Evolutionary conservation across 176 grass and related monocot genomes (phyloP).

Genomic region (Oryza glumipatula): DNA sequence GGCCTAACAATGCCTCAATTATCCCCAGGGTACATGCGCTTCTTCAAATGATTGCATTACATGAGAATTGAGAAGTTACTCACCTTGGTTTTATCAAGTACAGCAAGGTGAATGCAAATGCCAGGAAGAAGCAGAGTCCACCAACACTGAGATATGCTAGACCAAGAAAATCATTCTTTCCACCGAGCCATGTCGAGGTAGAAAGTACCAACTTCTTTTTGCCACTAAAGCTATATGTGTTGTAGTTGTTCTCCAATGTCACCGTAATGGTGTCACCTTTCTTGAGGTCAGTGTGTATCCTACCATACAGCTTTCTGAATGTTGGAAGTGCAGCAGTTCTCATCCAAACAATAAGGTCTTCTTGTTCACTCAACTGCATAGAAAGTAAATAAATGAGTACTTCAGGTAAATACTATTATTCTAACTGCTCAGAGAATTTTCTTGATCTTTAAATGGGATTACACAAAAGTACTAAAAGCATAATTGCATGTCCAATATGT

Average conservation of each 20-base stretch:
- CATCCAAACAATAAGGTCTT: constrained; percentile 98
- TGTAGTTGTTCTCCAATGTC: constrained; percentile 74
- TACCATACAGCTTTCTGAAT: constrained; percentile 92
- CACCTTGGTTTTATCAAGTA: constrained; percentile 93
- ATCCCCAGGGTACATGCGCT: neutral
- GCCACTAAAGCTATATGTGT: constrained; percentile 78
- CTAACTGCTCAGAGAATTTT: constrained; percentile 10
- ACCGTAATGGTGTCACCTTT: constrained; percentile 71
- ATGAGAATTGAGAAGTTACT: neutral
- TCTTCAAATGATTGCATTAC: neutral
- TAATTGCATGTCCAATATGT: constrained; percentile 7
- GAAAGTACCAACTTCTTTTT: constrained; percentile 94
- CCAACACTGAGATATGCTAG: constrained; percentile 83
- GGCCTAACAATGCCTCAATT: neutral
- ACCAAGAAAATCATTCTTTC: constrained; percentile 92
- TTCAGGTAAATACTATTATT: constrained; percentile 5
- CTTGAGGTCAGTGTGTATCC: constrained; percentile 71
- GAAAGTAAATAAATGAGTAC: constrained; percentile 28
- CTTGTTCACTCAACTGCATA: constrained; percentile 79
- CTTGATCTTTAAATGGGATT: neutral
- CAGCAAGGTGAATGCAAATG: constrained; percentile 72
- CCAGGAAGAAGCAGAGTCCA: constrained; percentile 78
- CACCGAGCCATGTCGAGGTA: constrained; percentile 86
- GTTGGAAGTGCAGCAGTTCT: constrained; percentile 86
- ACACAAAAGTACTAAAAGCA: neutral